Base-by-base conservation (phyloP, 1,139 yeast species). In the Magnusiomyces sp. region DNA sequence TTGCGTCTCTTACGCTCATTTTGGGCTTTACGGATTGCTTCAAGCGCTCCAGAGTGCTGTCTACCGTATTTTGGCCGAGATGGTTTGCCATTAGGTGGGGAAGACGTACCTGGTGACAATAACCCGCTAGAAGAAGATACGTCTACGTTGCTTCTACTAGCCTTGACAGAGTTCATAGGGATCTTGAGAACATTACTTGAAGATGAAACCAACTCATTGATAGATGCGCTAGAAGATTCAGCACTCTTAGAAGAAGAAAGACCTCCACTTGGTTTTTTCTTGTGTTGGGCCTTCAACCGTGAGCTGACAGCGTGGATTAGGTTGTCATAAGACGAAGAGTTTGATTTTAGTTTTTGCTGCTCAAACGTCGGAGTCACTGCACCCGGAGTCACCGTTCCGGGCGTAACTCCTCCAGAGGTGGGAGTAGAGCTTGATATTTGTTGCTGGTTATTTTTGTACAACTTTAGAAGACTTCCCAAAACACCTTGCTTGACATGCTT, bases 401-500 rank as follows among this genome's bases (percentile, higher is more conserved):
- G 5, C 14, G 42, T 1, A 43, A 40, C 32, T 45, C 40, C 5
- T 20, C 17, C 27, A 2, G 23, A 14, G 27, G 29, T 20, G 5
- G 38, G 23, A 13, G 16, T 11, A 1, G 20, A 13, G 11, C 39
- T 16, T 4, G 27, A 10, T 10, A 20, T 14, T 16, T 44, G 44
- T 5, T 46, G 40, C n/a, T 33, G 33, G 11, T 60, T 60, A 37
- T 69, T 64, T 20, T 77, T 81, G 59, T 87, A 86, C 50, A 88
- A 71, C 57, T 80, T 77, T 55, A 88, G 71, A 55, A 88, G 71
- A 1, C 90, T 79, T 0, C 95, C 85, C 36, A 88, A 73, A 16
- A 88, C 90, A 62, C 96, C 96, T 29, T 88, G 87, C 56, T 83
- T 83, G 5, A 86, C 88, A 49, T 76, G 77, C 42, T 74, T 70